Base-by-base conservation (phyloP, 1,284 basidiomycete species). In the Irpex sp. region DNA sequence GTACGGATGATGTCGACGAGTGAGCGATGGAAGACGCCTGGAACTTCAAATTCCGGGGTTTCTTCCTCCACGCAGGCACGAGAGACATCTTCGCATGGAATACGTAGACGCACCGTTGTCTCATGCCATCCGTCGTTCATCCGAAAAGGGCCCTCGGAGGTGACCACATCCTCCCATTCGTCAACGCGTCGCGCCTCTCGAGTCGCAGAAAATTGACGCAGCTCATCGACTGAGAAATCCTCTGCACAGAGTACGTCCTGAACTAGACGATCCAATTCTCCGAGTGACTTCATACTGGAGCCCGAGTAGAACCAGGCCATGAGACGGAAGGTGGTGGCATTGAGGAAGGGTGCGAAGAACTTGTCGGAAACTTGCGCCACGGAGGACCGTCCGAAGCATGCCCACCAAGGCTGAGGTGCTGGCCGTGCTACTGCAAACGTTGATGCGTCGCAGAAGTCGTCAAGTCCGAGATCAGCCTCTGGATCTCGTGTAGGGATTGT, bases 301-400 rank as follows among this genome's bases (percentile, higher is more conserved):
- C 58, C 58, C 14, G 37, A 19, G 53, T 62, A 63, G 14, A 61
- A 57, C 64, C 64, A 64, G 14, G 53, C 5, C 63, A 66, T 63
- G 42, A 65, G 49, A 10, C 55, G 57, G 37, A 28, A 62, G 5
- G 57, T 47, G 18, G 65, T 37, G 10, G 37, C 56, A 47, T 63
- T 66, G 8, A 58, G 36, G 45, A 61, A 66, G 18, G 65, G 63
- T 23, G 23, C 12, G 21, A 39, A 45, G 16, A 23, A 5, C 9
- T 19, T n/a, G 3, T 8, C 6, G n/a, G 16, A 14, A 21, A 35
- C 58, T 23, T 18, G 14, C 28, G 12, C 1, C 5, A 18, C 49
- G 12, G 49, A 16, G 7, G 21, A 36, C 12, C 16, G 36, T 21
- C 49, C 58, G 28, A 59, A 52, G 12, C 10, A n/a, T 4, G 12